Base-by-base conservation (phyloP, 2,329 filamentous ascomycete species). In the Hypomyces perniciosus region DNA sequence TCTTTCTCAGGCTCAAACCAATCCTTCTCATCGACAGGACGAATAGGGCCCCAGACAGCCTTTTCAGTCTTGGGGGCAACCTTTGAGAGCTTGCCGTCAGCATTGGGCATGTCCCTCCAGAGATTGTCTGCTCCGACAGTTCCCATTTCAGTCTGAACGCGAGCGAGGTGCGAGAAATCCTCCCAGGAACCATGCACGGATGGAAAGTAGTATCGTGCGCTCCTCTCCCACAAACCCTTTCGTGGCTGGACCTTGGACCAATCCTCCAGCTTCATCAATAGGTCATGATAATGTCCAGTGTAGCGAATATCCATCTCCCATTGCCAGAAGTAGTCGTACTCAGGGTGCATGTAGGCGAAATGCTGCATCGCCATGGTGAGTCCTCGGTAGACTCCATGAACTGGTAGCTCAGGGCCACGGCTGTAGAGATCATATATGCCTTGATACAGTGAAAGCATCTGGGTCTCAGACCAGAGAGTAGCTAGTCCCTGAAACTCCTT, bases 271-370 rank as follows among this genome's bases (percentile, higher is more conserved):
- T 85, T 85, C 57, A 82, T 79, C 61, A 92, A 79, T 20, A 89
- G 68, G 54, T 88, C 81, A 57, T 86, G 90, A 72, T 88, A 92
- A 68, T 96, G 90, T 34, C 90, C 90, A 0, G 87, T 93, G 67
- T 95, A 95, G 30, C 90, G 84, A 41, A 91, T 83, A 62, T 96
- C 90, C 85, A 95, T 92, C 68, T 96, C 90, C 88, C 90, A 95
- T 58, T 95, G 88, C 90, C 90, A 96, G 68, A 90, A 90, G 70
- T 84, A 88, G 44, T 95, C 89, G 63, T 91, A 96, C 66, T 95
- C 90, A 1, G 88, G 87, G 67, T 96, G 90, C 61, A 83, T 80
- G 62, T 91, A 84, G 5, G 91, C 88, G 65, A 97, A 97, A 68
- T 92, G 88, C 63, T 96, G 91, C 73, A 97, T 84, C 0, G 91